Conservation (phyloP, 2,329 filamentous ascomycete species). For the Decorospora gaudefroyi region DNA sequence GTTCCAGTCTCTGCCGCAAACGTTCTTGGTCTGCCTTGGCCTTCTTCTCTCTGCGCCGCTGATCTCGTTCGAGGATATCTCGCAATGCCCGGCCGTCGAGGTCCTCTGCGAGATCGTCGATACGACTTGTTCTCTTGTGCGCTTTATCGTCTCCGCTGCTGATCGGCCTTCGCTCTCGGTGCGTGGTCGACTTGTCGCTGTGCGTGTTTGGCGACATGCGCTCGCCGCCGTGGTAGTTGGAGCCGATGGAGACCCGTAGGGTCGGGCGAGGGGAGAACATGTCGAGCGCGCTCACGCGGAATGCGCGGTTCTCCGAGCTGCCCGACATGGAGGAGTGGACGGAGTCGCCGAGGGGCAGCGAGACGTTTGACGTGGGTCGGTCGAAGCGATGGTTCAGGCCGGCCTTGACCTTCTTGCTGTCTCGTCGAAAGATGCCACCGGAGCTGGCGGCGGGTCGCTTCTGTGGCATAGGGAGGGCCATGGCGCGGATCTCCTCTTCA, state of each 20-base stretch:
- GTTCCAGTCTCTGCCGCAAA: slow-evolving; percentile 66
- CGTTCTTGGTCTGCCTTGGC: slow-evolving; percentile 69
- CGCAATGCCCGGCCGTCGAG: slow-evolving; percentile 82
- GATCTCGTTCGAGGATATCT: slow-evolving; percentile 88
- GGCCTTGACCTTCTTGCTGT: slow-evolving; percentile 68
- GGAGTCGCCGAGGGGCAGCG: slow-evolving; percentile 73
- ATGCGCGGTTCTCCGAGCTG: slow-evolving; percentile 73
- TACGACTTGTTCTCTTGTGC: slow-evolving; percentile 62
- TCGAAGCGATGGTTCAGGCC: slow-evolving; percentile 61
- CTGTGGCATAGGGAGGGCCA: slow-evolving; percentile 71
- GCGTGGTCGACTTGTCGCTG: slow-evolving; percentile 55
- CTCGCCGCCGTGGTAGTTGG: slow-evolving; percentile 57
- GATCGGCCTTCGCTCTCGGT: slow-evolving; percentile 58
- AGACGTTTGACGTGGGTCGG: slow-evolving; percentile 71
- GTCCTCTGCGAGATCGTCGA: slow-evolving; percentile 76
- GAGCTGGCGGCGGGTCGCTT: slow-evolving; percentile 64
- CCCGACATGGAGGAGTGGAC: slow-evolving; percentile 77
- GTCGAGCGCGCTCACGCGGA: slow-evolving; percentile 77
- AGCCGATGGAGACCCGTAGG: slow-evolving; percentile 71
- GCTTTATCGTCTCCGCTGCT: slow-evolving; percentile 55
- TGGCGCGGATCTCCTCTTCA: slow-evolving; percentile 85
- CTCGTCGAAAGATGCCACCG: slow-evolving; percentile 64
- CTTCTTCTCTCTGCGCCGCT: slow-evolving; percentile 77
- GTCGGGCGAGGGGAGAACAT: slow-evolving; percentile 85
- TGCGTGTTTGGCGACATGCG: slow-evolving; percentile 47